These are phyloP conservation scores for Colletotrichum eleusines DNA, from an alignment of 2,329 filamentous ascomycete species.

Conservation along the genomic window DNA sequence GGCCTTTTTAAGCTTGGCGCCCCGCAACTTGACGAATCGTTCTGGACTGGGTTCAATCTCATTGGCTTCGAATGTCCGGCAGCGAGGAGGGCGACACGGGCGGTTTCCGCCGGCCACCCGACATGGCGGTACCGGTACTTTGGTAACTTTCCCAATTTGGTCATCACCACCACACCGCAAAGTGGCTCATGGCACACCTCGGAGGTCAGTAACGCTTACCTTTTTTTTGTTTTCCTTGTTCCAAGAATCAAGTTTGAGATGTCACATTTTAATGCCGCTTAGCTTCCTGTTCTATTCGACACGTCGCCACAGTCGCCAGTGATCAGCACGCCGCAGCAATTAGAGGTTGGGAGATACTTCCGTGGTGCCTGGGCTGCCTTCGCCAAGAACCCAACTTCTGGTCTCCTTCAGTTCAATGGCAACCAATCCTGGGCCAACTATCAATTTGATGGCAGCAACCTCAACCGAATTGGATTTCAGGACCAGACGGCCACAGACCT, in stretches of 20 bases:
- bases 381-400: constrained; percentile 53
- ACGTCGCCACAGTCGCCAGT: constrained; percentile 43
- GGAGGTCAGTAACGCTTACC: constrained; percentile 43
- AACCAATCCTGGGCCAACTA: constrained; percentile 46
- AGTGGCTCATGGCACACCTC: constrained; percentile 51
- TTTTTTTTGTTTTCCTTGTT: background rate
- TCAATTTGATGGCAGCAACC: constrained; percentile 22
- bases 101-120: constrained; percentile 45
- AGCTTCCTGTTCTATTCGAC: constrained; percentile 50
- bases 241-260: background rate
- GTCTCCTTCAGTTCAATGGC: constrained; percentile 46
- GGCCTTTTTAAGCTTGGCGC: constrained; percentile 47
- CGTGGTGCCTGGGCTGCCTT: constrained; percentile 55
- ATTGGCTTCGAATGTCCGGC: constrained; percentile 51
- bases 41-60: constrained; percentile 47
- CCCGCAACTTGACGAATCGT: constrained; percentile 41
- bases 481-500: constrained; percentile 47
- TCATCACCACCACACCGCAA: constrained; percentile 45
- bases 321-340: constrained; percentile 46
- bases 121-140: constrained; percentile 55
- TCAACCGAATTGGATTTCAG: constrained; percentile 46
- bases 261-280: background rate
- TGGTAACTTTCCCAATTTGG: constrained; percentile 52
- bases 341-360: constrained; percentile 49
- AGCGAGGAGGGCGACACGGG: constrained; percentile 44